Evolutionary conservation across 2,329 filamentous ascomycete genomes (phyloP).

Genomic region (Colletotrichum navitas): DNA sequence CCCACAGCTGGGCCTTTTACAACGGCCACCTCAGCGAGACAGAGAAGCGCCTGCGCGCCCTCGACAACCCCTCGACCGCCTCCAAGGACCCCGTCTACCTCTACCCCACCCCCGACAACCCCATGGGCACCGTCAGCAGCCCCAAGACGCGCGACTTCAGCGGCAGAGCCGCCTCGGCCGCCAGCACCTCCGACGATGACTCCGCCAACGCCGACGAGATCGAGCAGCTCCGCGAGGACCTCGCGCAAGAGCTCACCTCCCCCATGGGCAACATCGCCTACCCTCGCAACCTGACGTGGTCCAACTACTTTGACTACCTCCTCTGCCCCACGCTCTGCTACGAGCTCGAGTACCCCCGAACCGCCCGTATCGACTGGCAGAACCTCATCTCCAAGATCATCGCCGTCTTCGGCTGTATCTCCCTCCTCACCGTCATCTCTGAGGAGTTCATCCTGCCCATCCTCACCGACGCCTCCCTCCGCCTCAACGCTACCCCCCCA

Average conservation of each 20-base stretch:
- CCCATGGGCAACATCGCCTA: slow-evolving; percentile 92
- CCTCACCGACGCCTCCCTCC: slow-evolving; percentile 75
- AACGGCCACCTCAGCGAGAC: slow-evolving; percentile 95
- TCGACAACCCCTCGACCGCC: slow-evolving; percentile 78
- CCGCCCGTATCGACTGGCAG: slow-evolving; percentile 78
- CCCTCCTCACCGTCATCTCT: slow-evolving; percentile 88
- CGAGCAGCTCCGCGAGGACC: slow-evolving; percentile 81
- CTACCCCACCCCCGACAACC: slow-evolving; percentile 76
- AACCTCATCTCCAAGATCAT: slow-evolving; percentile 87
- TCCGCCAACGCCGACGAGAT: slow-evolving; percentile 64
- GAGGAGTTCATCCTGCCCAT: slow-evolving; percentile 97
- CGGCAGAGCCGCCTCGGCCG: slow-evolving; percentile 42
- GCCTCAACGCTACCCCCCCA: slow-evolving; percentile 58
- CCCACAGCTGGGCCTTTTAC: slow-evolving; percentile 98
- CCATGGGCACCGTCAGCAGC: slow-evolving; percentile 55
- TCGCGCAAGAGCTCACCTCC: slow-evolving; percentile 91
- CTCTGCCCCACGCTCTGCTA: slow-evolving; percentile 97
- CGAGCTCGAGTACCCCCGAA: slow-evolving; percentile 95
- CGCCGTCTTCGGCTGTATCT: slow-evolving; percentile 96
- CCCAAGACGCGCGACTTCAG: slow-evolving; percentile 34
- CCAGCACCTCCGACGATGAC: slow-evolving; percentile 47
- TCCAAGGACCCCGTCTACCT: slow-evolving; percentile 75
- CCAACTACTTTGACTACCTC: slow-evolving; percentile 88
- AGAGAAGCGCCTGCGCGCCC: slow-evolving; percentile 80
- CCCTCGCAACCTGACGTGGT: slow-evolving; percentile 85